Base-by-base conservation (phyloP, 2,329 filamentous ascomycete species). In the Aspergillus sojae region DNA sequence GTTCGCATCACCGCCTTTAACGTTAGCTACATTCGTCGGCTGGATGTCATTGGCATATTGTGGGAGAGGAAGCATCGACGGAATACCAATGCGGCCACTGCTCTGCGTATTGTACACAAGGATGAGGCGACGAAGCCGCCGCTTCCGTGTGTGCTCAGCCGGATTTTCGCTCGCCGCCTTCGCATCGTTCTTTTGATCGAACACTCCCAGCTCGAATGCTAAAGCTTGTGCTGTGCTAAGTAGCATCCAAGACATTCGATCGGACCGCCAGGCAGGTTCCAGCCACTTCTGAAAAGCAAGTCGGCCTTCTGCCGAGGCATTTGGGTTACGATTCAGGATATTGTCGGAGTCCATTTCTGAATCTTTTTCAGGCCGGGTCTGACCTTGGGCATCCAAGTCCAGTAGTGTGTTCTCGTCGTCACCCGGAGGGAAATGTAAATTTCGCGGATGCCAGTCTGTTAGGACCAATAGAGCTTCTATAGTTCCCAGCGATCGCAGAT, bases 201-300 rank as follows among this genome's bases (percentile, higher is more conserved):
- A 99, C 2, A 99, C 93, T 12, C 95, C 95, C 36, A 99, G 87
- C 77, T 99, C 95, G 69, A 96, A 96, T 0, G 92, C 93, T 43
- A 98, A 83, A 1, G 93, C 91, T 82, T 94, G 91, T 16, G 93
- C 93, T 43, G 93, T 96, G 73, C 93, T 96, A 34, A 98, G 85
- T 16, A 98, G 83, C 93, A 97, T 97, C 94, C 94, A 97, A 74
- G 92, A 96, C 92, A 97, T 96, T 60, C 93, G 91, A 73, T 97
- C 94, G 67, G 91, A 93, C 70, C 94, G 86, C 93, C 94, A 97
- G 10, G 93, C 94, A 2, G 95, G 95, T 77, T 99, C 95, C 4
- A 98, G 87, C 93, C 95, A 98, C 75, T 93, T 94, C 74, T 97
- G 93, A 67, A 97, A 82, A 2, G 81, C 95, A 32, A 93, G 85